Evolutionary conservation across 768 basidiomycete species (phyloP), one percentile per base, ranked within the genome.

Genomic region (Leccinum disarticulatum): DNA sequence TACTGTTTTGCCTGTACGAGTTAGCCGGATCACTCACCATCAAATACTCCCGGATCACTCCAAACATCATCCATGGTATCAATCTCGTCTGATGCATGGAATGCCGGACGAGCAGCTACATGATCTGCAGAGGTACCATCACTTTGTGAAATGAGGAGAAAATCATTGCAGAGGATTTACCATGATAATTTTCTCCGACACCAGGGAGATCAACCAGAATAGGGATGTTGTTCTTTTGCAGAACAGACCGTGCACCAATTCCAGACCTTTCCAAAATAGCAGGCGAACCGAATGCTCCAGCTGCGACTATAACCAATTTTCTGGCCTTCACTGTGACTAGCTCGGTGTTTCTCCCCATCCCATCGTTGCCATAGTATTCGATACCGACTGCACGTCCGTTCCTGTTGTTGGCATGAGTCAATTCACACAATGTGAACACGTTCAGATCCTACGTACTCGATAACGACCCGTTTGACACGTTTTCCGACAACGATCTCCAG

Each of bases 211-310:
- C 19, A 19, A 52, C 51, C 3, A 52, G 17, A 11, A 84, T 73
- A 7, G 69, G 60, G 41, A 92, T 78, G 5, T 76, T 78, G 55
- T 80, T 71, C 49, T 73, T 73, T 51, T 79, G 65, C 31, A 91
- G 73, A n/a, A 87, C 62, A 1, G 71, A 66, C 9, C 68, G 63
- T 3, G 81, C 77, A 10, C 90, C 91, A 54, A 94, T 87, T 9
- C 91, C 88, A 0, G 86, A 87, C 25, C 83, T 75, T 61, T 86
- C 83, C 9, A 86, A 73, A 25, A 86, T 81, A 2, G 80, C 69
- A 0, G 83, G 81, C 0, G 83, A 82, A 2, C 84, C 83, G 56
- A 86, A 81, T 2, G 83, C 75, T 0, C 83, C 84, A 8, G 77
- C 77, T 1, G 81, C 78, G 14, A 85, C 47, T n/a, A 85, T 78